Evolutionary conservation across 1,284 basidiomycete species (phyloP).

Genomic region (Sporisorium iseilematis-ciliati): DNA sequence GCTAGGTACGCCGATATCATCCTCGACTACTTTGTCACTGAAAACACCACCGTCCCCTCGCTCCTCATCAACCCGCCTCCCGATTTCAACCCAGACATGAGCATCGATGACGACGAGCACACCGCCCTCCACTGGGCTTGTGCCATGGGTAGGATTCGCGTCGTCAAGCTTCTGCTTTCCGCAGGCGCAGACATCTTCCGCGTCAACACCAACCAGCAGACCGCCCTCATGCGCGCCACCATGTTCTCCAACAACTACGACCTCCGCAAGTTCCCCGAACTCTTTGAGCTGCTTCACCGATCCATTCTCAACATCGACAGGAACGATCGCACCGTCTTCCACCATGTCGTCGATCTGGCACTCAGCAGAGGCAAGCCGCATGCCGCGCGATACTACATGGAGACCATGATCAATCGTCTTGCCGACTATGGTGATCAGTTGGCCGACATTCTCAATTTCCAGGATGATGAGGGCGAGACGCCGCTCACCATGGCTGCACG

Average conservation of each 20-base stretch:
- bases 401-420: constrained; percentile 88
- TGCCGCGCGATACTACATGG: constrained; percentile 98
- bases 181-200: constrained; percentile 97
- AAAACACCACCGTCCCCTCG: constrained; percentile 90
- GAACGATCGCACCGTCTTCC: constrained; percentile 96
- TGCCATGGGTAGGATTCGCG: constrained; percentile 96
- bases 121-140: constrained; percentile 98
- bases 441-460: constrained; percentile 98
- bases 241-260: constrained; percentile 99
- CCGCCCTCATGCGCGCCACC: constrained; percentile 96
- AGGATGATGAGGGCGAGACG: constrained; percentile 98
- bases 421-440: constrained; percentile 96
- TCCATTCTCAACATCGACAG: constrained; percentile 99
- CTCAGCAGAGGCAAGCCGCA: constrained; percentile 98
- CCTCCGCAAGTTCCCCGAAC: constrained; percentile 96
- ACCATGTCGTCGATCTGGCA: constrained; percentile 98
- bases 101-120: constrained; percentile 98
- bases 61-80: constrained; percentile 88
- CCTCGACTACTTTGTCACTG: constrained; percentile 98
- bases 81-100: constrained; percentile 95
- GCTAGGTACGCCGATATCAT: constrained; percentile 89
- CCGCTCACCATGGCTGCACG: constrained; percentile 96
- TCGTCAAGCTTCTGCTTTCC: constrained; percentile 92
- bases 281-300: constrained; percentile 95
- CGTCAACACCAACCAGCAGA: constrained; percentile 96